Evolutionary conservation across 2,329 filamentous ascomycete genomes (phyloP).

Genomic region (Setomelanomma holmii): DNA sequence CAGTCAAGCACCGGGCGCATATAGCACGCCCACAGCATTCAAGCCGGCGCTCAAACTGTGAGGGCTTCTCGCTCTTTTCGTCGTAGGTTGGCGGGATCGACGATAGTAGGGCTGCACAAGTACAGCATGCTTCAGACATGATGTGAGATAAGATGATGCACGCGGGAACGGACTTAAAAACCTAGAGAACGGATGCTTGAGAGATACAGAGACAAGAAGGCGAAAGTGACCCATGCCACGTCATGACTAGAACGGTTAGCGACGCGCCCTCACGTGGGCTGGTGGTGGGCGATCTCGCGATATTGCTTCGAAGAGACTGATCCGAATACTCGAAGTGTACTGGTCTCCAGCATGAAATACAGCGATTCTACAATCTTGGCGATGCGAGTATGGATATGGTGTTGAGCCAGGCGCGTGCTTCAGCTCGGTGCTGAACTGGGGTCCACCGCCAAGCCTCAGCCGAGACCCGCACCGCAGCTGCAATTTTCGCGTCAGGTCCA

Average conservation of each 20-base stretch:
- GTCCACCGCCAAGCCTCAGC: slow-evolving; percentile 16
- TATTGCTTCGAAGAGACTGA: neutral
- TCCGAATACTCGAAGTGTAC: neutral
- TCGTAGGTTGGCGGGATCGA: slow-evolving; percentile 60
- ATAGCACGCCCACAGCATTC: slow-evolving; percentile 75
- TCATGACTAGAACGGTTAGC: slow-evolving; percentile 42
- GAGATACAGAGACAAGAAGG: slow-evolving; percentile 17
- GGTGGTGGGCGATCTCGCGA: neutral
- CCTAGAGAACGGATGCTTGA: slow-evolving; percentile 5
- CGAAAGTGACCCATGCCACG: slow-evolving; percentile 29
- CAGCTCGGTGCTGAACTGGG: neutral
- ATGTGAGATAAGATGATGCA: neutral
- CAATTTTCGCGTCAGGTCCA: slow-evolving; percentile 18
- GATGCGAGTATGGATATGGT: neutral
- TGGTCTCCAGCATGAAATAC: neutral
- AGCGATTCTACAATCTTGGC: no score
- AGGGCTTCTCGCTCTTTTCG: slow-evolving; percentile 66
- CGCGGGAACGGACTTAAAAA: neutral
- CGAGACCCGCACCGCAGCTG: slow-evolving; percentile 17
- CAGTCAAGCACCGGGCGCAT: slow-evolving; percentile 73
- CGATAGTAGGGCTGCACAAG: slow-evolving; percentile 69
- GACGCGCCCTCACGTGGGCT: slow-evolving; percentile 30
- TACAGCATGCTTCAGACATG: slow-evolving; percentile 67
- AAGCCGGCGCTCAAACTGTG: slow-evolving; percentile 66
- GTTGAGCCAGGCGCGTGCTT: slow-evolving; percentile 7